Evolutionary conservation across 257 asterid species (phyloP), one percentile per base, ranked within the genome.

Genomic region (Solanum etuberosum): DNA sequence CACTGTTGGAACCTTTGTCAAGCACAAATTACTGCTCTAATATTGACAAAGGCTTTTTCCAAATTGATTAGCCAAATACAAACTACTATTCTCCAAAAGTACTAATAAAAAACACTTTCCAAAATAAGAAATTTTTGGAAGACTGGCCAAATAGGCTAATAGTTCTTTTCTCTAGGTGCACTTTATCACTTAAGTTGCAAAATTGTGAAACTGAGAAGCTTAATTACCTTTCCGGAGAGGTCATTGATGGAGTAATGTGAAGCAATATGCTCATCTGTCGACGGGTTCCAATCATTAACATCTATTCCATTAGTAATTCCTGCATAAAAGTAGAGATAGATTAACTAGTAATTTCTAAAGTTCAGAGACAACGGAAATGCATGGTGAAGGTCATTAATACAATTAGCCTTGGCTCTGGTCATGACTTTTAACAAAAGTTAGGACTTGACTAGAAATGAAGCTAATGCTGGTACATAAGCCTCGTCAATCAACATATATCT

Each of bases 231-330:
- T 89, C 98, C 99, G 5, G 98, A 93, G 63, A 96, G 95, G 93
- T 94, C 98, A 61, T 93, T 78, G 51, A 91, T 68, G 23, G 99
- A 92, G 93, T 97, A 97, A 74, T 81, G 88, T 21, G 92, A 92
- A 87, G 93, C 63, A 86, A 96, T 92, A 88, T 91, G 97, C 90
- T 77, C 86, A 86, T 97, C 99, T 2, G 91, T 89, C 67, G 95
- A 92, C 29, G 99, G 99, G 90, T 92, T 89, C 99, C 99, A 97
- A 71, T 97, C 99, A 83, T 89, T 88, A 42, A 42, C 68, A 89
- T 97, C 99, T 57, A 97, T 91, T 46, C 99, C 99, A 86, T 97
- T 97, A 31, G 98, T 94, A 73, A 97, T 97, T 87, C 99, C 99
- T 97, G 93, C 92, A 89, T 48, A 83, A 68, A 38, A 61, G 65